Percentiles rank a stretch among this genome's conserved stretches.
Conservation (phyloP, 1,284 basidiomycete genomes). For the Schizopora paradoxa region DNA sequence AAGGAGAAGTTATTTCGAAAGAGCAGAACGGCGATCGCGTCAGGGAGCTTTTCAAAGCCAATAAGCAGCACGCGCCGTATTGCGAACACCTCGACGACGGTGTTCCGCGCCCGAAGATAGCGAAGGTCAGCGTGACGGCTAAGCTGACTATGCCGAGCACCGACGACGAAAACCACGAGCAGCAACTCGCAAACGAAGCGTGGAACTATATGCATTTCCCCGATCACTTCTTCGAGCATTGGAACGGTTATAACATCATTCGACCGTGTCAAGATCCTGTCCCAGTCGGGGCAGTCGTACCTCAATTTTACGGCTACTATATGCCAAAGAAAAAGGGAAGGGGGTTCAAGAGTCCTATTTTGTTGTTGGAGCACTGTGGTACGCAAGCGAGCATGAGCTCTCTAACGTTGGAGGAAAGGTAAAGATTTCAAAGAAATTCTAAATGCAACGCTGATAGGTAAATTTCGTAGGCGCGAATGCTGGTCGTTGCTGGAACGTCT, state of each 20-base stretch:
- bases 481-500: conserved; percentile 30
- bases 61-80: conserved; percentile 6
- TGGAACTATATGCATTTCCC: conserved; percentile 28
- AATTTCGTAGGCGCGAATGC: conserved; percentile 23
- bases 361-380: conserved; percentile 38
- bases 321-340: conserved; percentile 14
- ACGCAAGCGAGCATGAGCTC: conserved; percentile 21
- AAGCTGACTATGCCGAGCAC: conserved; percentile 27
- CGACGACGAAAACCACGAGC: background rate
- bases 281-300: conserved; percentile 31
- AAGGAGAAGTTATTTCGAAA: background rate
- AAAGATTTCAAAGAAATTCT: conserved; percentile 6
- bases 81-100: conserved; percentile 14
- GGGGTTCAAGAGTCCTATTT: conserved; percentile 25
- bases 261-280: conserved; percentile 25
- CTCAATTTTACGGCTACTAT: conserved; percentile 39
- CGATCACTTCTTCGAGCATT: conserved; percentile 30
- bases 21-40: background rate
- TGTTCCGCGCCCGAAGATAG: conserved; percentile 10
- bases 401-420: conserved; percentile 25
- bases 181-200: conserved; percentile 27
- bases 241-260: conserved; percentile 30
- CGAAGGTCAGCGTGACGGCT: conserved; percentile 22
- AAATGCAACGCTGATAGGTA: background rate
- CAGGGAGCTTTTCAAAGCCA: too few relatives aligned